Base-by-base conservation (phyloP, 768 basidiomycete species). In the Agrocybe praecox region DNA sequence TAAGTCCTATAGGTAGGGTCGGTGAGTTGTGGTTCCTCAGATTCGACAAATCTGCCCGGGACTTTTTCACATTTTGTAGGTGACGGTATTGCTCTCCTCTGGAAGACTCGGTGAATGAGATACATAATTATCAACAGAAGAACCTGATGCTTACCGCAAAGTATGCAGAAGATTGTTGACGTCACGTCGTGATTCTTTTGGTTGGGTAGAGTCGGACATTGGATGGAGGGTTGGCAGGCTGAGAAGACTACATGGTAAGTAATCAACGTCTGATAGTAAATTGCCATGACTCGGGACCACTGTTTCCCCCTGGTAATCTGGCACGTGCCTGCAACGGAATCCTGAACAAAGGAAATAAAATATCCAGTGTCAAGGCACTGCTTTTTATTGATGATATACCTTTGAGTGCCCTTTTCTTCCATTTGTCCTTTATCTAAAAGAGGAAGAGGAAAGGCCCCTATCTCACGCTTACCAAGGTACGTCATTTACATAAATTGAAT, bases 1-100 rank as follows among this genome's bases (percentile, higher is more conserved):
- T 75, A 57, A 81, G 72, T 57, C 73, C 71, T 52, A 71, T 62
- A 10, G 81, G 80, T 8, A 86, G 71, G 2, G 80, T 79, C 12
- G 80, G 81, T 29, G 74, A 66, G 63, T 76, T 79, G 59, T 76
- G 67, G 45, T 61, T 58, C 57, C 67, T 57, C 56, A 67, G 44
- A 1, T 67, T 55, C 11, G 69, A 66, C 19, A 76, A 50, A 45
- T 76, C 72, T 6, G 65, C 53, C 14, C 69, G 68, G 29, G 76
- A 75, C n/a, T 71, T 64, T 43, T 58, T 76, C 6, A 81, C 59
- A 65, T 91, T 91, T 56, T 83, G 86, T 33, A 72, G 62, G 58
- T 81, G 89, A 52, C 88, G 79, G 56, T 86, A 89, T 43, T 90
- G 85, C 67, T 92, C 89, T 10, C 87, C 89, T 65, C 89, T 90